Evolutionary conservation across 371 early-diverging fungal genomes (phyloP).

Genomic region (Syncephalis fuscata): DNA sequence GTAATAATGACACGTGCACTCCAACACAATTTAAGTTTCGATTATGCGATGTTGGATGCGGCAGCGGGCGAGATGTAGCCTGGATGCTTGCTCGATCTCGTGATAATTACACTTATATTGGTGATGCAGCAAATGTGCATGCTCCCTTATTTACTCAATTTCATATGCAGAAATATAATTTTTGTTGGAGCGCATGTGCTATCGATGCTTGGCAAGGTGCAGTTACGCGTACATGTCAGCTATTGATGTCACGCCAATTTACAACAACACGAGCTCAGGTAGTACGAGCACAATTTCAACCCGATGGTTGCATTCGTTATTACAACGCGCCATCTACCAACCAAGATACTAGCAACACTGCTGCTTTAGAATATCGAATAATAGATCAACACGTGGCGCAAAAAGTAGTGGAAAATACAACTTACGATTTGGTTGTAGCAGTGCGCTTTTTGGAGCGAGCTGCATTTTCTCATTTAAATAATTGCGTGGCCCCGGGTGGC

Average conservation of each 20-base stretch:
- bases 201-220: conserved; percentile 17
- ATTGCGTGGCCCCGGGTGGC: conserved; percentile 16
- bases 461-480: conserved; percentile 10
- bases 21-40: not conserved
- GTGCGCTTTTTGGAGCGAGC: conserved; percentile 21
- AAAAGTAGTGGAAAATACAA: not conserved
- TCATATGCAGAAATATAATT: no score
- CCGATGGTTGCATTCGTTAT: no score
- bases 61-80: conserved; percentile 21
- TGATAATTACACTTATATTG: not conserved
- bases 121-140: no score
- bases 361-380: not conserved
- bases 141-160: no score
- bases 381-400: not conserved
- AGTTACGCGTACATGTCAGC: conserved; percentile 12
- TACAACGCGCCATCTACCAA: conserved; percentile 12
- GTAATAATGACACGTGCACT: not conserved
- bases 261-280: conserved; percentile 4
- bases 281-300: no score
- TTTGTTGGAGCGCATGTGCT: conserved; percentile 15
- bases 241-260: conserved; percentile 10
- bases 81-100: conserved; percentile 15
- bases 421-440: conserved; percentile 19
- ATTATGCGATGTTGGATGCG: conserved; percentile 26
- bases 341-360: conserved; percentile 9